Base-by-base conservation (phyloP, 257 asterid genomes). In the Nicotiana attenuata region DNA sequence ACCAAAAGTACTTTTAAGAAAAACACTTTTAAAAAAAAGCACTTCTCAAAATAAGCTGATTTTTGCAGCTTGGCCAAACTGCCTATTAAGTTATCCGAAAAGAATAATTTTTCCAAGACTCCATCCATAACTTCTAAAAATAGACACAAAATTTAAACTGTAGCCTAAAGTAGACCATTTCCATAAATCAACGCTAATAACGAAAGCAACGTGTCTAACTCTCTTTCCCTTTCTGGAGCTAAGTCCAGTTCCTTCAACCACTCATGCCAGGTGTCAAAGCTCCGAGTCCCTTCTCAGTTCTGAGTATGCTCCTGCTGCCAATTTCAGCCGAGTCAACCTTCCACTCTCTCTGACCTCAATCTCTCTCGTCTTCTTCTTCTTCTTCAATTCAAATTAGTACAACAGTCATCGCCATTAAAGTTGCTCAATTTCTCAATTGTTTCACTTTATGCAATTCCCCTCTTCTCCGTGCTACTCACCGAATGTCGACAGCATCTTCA, bases 401-500 rank as follows among this genome's bases (percentile, higher is more conserved):
- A 64, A 26, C 41, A 66, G 10, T 5, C 33, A 78, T 85, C 77
- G 65, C 76, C 82, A 20, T 50, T 65, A 68, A 83, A 65, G 82
- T 84, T 86, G 86, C 63, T 35, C 89, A 24, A 26, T 82, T 84
- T 7, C 71, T 84, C 82, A 14, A 6, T 64, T 45, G 68, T 55
- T 57, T 1, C 81, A 82, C 63, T 57, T 75, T 68, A 81, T 26
- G 45, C 80, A 20, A 4, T 53, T 35, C 31, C 47, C 53, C 80
- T 10, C 10, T 60, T 29, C 47, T 76, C 80, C 67, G 33, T 3
- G 33, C 33, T 29, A 29, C 33, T 29, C 33, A 29, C 4, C 33
- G 68, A 29, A 90, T 92, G 92, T 80, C 88, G 57, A 26, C 81
- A 47, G 29, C 78, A 55, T 77, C 93, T 50, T 82, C 89, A 2